phyloP scores from a whole-genome alignment of 192 early-diverging fungal species.

The Glomus cerebriforme region DNA sequence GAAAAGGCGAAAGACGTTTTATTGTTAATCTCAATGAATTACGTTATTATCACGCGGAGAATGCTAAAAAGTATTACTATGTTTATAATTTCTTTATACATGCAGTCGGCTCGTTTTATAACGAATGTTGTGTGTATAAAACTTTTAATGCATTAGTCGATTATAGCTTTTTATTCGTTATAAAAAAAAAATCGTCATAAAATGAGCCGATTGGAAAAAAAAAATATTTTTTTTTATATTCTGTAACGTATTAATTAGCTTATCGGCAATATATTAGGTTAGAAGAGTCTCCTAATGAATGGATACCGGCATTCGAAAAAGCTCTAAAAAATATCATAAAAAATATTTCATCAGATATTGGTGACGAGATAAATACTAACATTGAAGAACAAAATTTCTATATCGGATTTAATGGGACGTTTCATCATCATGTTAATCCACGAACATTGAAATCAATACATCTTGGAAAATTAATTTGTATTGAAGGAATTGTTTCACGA shows the following conservation, averaged over 20 bases:
- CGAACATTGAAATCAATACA: constrained; percentile 78
- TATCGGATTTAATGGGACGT: constrained; percentile 88
- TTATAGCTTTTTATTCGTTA: too few species aligned
- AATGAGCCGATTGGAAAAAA: too few species aligned
- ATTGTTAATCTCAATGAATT: constrained; percentile 91
- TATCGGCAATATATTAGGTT: constrained; percentile 46
- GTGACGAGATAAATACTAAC: not conserved
- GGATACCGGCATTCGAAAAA: constrained; percentile 80
- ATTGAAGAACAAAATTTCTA: constrained; percentile 57
- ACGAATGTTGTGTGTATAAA: too few species aligned
- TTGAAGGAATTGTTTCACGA: constrained; percentile 97
- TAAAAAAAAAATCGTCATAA: too few species aligned
- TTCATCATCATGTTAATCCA: constrained; percentile 88
- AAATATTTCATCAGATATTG: not conserved
- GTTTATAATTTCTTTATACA: not conserved
- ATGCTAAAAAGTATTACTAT: constrained; percentile 67
- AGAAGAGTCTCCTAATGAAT: constrained; percentile 76
- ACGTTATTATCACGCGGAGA: constrained; percentile 71
- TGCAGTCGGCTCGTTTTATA: too few species aligned
- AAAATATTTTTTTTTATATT: not conserved
- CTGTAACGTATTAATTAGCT: not conserved
- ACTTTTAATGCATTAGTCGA: too few species aligned
- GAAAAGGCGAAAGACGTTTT: constrained; percentile 53
- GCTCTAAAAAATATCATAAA: constrained; percentile 68
- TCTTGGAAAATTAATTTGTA: constrained; percentile 85